These are phyloP conservation scores for Sugiyamaella qingdaonensis DNA, from an alignment of 805 yeast genomes.

Conservation along the genomic window DNA sequence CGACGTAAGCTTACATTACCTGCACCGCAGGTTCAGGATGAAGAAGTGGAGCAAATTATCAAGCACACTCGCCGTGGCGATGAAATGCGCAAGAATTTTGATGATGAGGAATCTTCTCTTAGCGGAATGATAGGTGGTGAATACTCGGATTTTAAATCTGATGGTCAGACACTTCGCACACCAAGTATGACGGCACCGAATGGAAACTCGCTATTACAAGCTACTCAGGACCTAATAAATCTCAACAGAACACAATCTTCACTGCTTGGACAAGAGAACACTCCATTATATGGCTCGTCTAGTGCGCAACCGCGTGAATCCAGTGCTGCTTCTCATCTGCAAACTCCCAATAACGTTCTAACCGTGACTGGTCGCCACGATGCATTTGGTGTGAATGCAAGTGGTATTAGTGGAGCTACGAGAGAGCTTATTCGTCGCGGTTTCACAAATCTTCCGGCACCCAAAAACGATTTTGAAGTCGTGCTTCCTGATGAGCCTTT, in stretches of 20 bases:
- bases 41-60: constrained; percentile 31
- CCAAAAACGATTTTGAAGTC: constrained; percentile 36
- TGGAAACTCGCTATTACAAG: constrained; percentile 36
- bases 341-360: constrained; percentile 1
- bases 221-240: constrained; percentile 35
- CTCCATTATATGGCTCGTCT: constrained; percentile 15
- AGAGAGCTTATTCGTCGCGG: constrained; percentile 16
- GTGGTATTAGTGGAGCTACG: constrained; percentile 19
- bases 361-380: constrained; percentile 21
- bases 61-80: constrained; percentile 25
- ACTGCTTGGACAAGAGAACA: constrained; percentile 30
- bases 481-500: constrained; percentile 33
- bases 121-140: constrained; percentile 15
- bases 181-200: constrained; percentile 8
- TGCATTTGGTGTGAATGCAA: constrained; percentile 19
- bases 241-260: constrained; percentile 36
- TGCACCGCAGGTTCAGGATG: constrained; percentile 32
- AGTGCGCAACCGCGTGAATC: background rate
- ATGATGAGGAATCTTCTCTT: constrained; percentile 17
- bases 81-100: constrained; percentile 18
- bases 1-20: constrained; percentile 38
- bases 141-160: background rate
- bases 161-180: background rate
- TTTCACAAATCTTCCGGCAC: constrained; percentile 35
- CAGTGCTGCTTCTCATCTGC: background rate